Base-by-base conservation (phyloP, 1,139 yeast species). In the Eremothecium coryli region DNA sequence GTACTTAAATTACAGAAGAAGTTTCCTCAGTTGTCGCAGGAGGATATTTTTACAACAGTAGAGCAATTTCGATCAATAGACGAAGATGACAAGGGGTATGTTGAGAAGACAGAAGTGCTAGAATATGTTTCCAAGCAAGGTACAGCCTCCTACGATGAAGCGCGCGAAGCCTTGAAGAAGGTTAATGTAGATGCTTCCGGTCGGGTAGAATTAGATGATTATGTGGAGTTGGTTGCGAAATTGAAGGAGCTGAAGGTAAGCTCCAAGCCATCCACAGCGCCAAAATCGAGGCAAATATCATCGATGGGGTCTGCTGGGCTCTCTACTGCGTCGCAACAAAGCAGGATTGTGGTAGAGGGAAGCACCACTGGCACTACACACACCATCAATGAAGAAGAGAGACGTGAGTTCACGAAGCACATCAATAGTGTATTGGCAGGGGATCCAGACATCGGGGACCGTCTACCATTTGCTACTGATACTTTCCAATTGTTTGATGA, bases 101-200 rank as follows among this genome's bases (percentile, higher is more conserved):
- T 81, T 26, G 96, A 88, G 54, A 90, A 88, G 63, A 88, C 82
- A 56, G 82, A 80, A 38, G 93, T 82, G 22, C 80, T 88, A 57
- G 86, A 86, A 56, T 75, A 88, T 2, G 76, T 86, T 30, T 75
- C 94, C 16, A 76, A 77, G 43, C 63, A 75, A 26, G 96, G 96
- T 15, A 73, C 73, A 33, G 90, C 82, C 36, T 61, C 86, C 26
- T 90, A 90, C 55, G 98, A 90, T 59, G 82, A 82, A 45, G 90
- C 94, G 25, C 80, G 99, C 65, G 94, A 86, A 58, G 82, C 96
- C 2, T 71, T 90, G 56, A 90, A 88, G 55, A 73, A 70, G 30
- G 96, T 86, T 33, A 81, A 82, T 48, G 94, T 90, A 28, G 99
- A 90, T 61, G 95, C 98, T 6, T 81, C 94, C 8, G 99, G 98